Conservation (phyloP, 1,284 basidiomycete species). For the Cryptococcus maquisensis region DNA sequence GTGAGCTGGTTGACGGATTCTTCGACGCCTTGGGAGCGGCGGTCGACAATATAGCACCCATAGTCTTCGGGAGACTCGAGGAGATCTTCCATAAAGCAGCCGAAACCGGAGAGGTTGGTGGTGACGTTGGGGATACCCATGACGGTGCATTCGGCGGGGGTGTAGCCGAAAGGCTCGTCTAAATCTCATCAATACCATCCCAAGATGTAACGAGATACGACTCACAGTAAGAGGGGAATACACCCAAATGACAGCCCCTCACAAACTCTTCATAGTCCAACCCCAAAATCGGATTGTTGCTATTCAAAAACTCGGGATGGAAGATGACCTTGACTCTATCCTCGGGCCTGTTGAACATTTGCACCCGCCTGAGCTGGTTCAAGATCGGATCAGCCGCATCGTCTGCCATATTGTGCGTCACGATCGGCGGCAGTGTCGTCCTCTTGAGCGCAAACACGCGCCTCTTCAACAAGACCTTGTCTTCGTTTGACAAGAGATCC, state of each 20-base stretch:
- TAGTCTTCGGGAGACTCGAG: slow-evolving; percentile 75
- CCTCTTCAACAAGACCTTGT: slow-evolving; percentile 92
- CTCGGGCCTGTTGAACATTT: slow-evolving; percentile 75
- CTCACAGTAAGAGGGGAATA: slow-evolving; percentile 85
- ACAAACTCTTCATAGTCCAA: slow-evolving; percentile 99
- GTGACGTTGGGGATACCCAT: slow-evolving; percentile 98
- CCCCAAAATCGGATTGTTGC: slow-evolving; percentile 94
- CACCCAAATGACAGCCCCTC: slow-evolving; percentile 92
- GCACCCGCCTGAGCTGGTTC: slow-evolving; percentile 87
- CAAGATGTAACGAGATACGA: slow-evolving; percentile 40
- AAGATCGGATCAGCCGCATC: slow-evolving; percentile 88
- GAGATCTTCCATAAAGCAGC: slow-evolving; percentile 98
- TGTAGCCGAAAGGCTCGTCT: slow-evolving; percentile 52
- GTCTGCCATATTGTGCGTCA: slow-evolving; percentile 97
- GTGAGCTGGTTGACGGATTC: slow-evolving; percentile 72
- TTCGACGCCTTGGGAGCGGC: slow-evolving; percentile 82
- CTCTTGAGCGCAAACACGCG: slow-evolving; percentile 95
- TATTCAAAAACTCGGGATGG: slow-evolving; percentile 97
- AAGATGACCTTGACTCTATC: slow-evolving; percentile 96
- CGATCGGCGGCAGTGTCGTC: slow-evolving; percentile 84
- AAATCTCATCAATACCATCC: slow-evolving; percentile 1
- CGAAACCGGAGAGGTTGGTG: slow-evolving; percentile 95
- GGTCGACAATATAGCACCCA: slow-evolving; percentile 93
- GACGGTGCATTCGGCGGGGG: slow-evolving; percentile 59
- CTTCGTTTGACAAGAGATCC: slow-evolving; percentile 79